Conservation (phyloP, 2,329 filamentous ascomycete genomes). For the Malbranchea cinnamomea region DNA sequence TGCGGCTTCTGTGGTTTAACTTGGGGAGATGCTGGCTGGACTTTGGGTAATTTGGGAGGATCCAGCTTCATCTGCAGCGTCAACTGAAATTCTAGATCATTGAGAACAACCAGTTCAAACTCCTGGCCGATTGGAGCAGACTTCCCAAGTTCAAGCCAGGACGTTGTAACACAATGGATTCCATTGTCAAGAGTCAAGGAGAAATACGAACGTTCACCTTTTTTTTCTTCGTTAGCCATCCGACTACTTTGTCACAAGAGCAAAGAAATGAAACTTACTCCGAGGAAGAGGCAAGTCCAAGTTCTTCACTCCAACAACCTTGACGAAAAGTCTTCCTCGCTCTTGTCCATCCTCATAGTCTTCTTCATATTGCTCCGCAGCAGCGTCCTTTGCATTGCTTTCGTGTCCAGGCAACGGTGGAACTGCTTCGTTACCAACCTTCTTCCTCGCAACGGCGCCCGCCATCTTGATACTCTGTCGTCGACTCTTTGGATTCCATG, state of each 20-base stretch:
- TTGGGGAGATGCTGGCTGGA: slow-evolving; percentile 36
- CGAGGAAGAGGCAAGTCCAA: slow-evolving; percentile 80
- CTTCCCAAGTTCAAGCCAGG: slow-evolving; percentile 82
- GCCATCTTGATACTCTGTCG: slow-evolving; percentile 48
- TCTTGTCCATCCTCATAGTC: slow-evolving; percentile 66
- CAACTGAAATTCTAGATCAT: slow-evolving; percentile 96
- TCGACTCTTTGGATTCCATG: slow-evolving; percentile 75
- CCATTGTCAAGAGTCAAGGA: slow-evolving; percentile 96
- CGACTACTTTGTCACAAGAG: slow-evolving; percentile 8
- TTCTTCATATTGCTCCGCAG: slow-evolving; percentile 53
- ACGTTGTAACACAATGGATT: slow-evolving; percentile 91
- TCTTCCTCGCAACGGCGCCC: slow-evolving; percentile 46
- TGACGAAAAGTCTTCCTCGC: slow-evolving; percentile 84
- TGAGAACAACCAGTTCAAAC: slow-evolving; percentile 91
- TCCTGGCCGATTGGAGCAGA: slow-evolving; percentile 94
- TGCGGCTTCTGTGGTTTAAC: slow-evolving; percentile 48
- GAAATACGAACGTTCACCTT: slow-evolving; percentile 85
- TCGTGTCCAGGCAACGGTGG: slow-evolving; percentile 80
- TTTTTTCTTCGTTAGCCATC: slow-evolving; percentile 1
- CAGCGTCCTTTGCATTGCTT: slow-evolving; percentile 52
- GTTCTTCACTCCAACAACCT: slow-evolving; percentile 96
- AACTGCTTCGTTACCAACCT: slow-evolving; percentile 45
- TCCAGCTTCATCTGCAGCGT: slow-evolving; percentile 92
- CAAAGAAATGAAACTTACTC: slow-evolving; percentile 44
- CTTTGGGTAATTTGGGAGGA: slow-evolving; percentile 53